A percentile compares a stretch with the other conserved stretches of the same genome.
Evolutionary conservation across 257 asterid genomes (phyloP).

Genomic region (Solanum bulbocastanum): DNA sequence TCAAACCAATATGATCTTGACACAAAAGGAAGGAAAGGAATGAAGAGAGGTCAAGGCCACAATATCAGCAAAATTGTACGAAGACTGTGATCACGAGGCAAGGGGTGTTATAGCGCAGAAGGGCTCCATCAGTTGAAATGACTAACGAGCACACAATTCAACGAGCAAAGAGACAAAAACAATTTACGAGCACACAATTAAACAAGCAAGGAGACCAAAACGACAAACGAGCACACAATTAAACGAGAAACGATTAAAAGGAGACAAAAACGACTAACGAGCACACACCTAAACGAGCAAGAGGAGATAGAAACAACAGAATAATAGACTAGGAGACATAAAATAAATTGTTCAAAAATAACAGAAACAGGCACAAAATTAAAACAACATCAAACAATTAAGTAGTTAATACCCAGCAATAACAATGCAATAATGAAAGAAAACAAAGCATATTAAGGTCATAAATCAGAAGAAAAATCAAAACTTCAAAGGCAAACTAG

Average conservation of each 20-base stretch:
- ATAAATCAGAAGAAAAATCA: neutral
- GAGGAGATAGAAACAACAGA: neutral
- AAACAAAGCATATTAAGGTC: neutral
- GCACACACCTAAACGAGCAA: neutral
- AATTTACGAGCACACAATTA: neutral
- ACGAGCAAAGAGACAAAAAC: neutral
- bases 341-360: neutral
- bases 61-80: neutral
- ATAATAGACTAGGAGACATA: neutral
- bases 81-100: neutral
- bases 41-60: neutral
- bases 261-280: neutral
- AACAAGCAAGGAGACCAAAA: neutral
- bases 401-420: neutral
- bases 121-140: neutral
- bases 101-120: neutral
- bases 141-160: neutral
- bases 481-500: neutral
- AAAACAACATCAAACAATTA: neutral
- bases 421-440: neutral
- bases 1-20: neutral
- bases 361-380: neutral
- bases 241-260: neutral
- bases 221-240: neutral
- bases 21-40: neutral